Conservation (phyloP, 805 yeast species). For the Diddensiella caesifluorescens region DNA sequence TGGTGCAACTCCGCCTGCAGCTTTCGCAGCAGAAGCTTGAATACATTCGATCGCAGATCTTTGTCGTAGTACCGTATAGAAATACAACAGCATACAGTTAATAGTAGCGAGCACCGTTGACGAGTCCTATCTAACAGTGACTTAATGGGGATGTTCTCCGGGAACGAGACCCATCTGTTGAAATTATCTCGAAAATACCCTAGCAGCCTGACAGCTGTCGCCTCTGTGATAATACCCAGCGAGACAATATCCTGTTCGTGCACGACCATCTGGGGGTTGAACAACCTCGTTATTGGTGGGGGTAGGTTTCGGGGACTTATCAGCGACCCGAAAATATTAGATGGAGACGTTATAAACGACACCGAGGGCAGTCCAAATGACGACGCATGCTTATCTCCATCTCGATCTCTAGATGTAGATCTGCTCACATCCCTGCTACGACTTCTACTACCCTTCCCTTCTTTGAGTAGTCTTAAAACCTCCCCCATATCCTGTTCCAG, state of each 20-base stretch:
- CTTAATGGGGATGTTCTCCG: constrained; percentile 45
- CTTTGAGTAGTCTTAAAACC: constrained; percentile 5
- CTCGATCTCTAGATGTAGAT: constrained; percentile 6
- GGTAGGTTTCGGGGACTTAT: constrained; percentile 32
- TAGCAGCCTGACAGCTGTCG: constrained; percentile 47
- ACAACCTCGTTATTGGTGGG: constrained; percentile 35
- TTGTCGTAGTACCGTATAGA: constrained; percentile 49
- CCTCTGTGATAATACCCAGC: constrained; percentile 43
- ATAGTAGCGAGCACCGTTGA: constrained; percentile 51
- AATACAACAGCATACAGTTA: constrained; percentile 61
- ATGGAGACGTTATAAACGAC: constrained; percentile 42
- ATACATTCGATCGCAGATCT: constrained; percentile 38
- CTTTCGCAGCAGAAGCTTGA: constrained; percentile 41
- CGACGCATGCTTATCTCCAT: constrained; percentile 29
- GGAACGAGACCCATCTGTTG: constrained; percentile 75
- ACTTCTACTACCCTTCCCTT: constrained; percentile 6
- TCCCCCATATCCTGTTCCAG: constrained; percentile 13
- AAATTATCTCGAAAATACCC: constrained; percentile 59
- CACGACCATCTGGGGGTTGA: constrained; percentile 27
- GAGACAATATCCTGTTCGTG: constrained; percentile 45
- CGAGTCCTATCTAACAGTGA: constrained; percentile 44
- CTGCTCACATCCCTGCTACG: constrained; percentile 2
- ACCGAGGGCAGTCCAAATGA: constrained; percentile 36
- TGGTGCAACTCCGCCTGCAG: constrained; percentile 46
- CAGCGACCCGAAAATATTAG: constrained; percentile 36